These are phyloP conservation scores for Cyclospora cayetanensis DNA, from an alignment of 169 alveolate species.

Conservation along the genomic window DNA sequence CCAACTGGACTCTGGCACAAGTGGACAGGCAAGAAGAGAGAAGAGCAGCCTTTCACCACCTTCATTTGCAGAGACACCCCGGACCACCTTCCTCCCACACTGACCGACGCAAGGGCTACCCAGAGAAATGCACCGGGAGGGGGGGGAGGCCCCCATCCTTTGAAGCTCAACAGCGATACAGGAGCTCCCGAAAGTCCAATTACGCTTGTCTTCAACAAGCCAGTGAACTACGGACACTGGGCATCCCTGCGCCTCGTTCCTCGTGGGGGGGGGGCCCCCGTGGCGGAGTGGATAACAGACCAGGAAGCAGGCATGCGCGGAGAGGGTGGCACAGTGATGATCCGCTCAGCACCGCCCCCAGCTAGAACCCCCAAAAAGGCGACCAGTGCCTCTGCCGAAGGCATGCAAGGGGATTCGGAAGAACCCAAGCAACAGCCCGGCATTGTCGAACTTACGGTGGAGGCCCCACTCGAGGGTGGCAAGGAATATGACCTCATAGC, in stretches of 20 bases:
- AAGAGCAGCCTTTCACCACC: conserved; percentile 71
- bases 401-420: not conserved
- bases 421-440: not conserved
- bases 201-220: conserved; percentile 74
- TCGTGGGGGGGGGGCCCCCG: not conserved
- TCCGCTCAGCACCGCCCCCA: not conserved
- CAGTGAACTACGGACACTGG: conserved; percentile 82
- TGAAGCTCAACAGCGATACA: conserved; percentile 68
- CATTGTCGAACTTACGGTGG: conserved; percentile 49
- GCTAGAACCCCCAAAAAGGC: conserved; percentile 1
- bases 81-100: conserved; percentile 74
- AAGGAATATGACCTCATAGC: conserved; percentile 76
- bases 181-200: conserved; percentile 63
- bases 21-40: conserved; percentile 73
- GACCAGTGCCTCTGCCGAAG: not conserved
- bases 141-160: conserved; percentile 15
- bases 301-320: conserved; percentile 68
- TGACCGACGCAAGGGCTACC: conserved; percentile 73
- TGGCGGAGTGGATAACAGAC: conserved; percentile 53
- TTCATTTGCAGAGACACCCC: conserved; percentile 70
- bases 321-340: not conserved
- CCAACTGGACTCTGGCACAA: conserved; percentile 75
- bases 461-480: conserved; percentile 73
- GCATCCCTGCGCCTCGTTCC: conserved; percentile 72
- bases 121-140: not conserved